These are phyloP conservation scores for Podila clonocystis DNA, from an alignment of 192 early-diverging fungal genomes.

Conservation along the genomic window DNA sequence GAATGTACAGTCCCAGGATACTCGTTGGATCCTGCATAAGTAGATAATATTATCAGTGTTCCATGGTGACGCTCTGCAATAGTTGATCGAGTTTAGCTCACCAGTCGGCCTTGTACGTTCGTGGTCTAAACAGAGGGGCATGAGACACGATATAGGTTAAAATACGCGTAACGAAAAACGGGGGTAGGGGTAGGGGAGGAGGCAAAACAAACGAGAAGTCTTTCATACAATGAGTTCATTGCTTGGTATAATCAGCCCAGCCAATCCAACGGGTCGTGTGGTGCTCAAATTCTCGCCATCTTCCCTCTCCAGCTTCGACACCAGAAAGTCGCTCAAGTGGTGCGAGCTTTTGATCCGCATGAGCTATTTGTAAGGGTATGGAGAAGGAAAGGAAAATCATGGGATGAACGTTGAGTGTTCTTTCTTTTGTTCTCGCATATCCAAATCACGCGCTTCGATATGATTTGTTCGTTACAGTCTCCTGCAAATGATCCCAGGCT, in stretches of 20 bases:
- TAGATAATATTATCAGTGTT: neutral
- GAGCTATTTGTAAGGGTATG: conserved; percentile 12
- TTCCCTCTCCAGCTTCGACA: conserved; percentile 17
- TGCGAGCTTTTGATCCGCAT: conserved; percentile 26
- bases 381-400: neutral
- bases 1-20: conserved; percentile 51
- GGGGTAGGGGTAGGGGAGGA: no score
- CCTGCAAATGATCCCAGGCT: conserved; percentile 10
- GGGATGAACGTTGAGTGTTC: neutral
- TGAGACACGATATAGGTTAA: neutral
- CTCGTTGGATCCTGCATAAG: conserved; percentile 41
- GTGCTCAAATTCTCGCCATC: neutral
- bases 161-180: neutral
- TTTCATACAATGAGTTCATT: neutral
- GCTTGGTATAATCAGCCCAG: conserved; percentile 4
- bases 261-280: conserved; percentile 13
- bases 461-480: conserved; percentile 2
- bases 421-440: neutral
- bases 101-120: neutral
- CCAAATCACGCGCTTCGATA: neutral
- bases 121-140: neutral
- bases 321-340: conserved; percentile 29
- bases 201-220: neutral
- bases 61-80: neutral
- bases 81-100: neutral